Conservation (phyloP, 192 early-diverging fungal genomes). For the Podila clonocystis region DNA sequence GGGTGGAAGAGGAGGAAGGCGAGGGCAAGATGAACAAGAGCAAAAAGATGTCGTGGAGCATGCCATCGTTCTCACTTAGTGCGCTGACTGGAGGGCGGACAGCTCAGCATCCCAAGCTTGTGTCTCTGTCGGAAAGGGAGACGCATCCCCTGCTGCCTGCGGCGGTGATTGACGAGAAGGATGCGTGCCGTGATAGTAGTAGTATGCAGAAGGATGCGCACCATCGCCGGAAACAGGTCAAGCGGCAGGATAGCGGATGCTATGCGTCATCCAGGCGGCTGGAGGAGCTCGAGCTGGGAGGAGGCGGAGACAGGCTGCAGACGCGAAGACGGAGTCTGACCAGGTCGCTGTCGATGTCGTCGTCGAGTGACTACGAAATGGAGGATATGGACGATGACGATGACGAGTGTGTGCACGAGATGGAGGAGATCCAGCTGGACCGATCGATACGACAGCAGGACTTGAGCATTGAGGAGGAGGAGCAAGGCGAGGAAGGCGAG, state of each 20-base stretch:
- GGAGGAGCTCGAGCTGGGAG: conserved; percentile 39
- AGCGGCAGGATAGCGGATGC: conserved; percentile 1
- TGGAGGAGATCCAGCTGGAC: conserved; percentile 2
- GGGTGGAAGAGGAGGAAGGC: background rate
- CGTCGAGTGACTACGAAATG: background rate
- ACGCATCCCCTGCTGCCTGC: background rate
- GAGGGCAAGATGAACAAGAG: conserved; percentile 6
- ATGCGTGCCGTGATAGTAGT: background rate
- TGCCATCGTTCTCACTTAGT: background rate
- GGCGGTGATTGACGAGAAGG: background rate
- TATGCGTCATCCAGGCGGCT: conserved; percentile 8
- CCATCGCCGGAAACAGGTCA: background rate
- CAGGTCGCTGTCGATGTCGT: background rate
- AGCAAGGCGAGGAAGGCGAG: background rate
- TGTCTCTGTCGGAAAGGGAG: background rate
- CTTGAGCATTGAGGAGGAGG: conserved; percentile 5
- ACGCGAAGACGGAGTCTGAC: background rate
- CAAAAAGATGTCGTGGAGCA: conserved; percentile 5
- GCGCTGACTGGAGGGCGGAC: background rate
- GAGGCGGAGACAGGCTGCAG: background rate
- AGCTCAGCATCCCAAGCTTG: background rate
- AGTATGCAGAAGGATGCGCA: background rate
- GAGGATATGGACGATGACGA: background rate
- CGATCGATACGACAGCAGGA: conserved; percentile 1
- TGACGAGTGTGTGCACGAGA: background rate